A percentile compares a stretch with the other conserved stretches of the same genome.
phyloP scores from a whole-genome alignment of 306 rosid species.

The Malus orientalis region DNA sequence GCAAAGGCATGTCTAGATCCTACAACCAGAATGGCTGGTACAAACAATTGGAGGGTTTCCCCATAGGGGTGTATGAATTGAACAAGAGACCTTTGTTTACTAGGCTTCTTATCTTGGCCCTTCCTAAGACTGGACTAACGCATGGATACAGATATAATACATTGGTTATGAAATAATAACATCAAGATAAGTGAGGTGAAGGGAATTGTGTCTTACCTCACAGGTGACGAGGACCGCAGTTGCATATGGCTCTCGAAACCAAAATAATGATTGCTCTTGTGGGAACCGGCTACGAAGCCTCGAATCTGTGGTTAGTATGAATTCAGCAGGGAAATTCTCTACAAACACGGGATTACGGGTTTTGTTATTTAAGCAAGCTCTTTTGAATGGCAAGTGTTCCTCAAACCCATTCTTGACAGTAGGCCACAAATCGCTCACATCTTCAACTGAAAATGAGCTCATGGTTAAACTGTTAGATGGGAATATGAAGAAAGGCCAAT shows the following conservation, averaged over 20 bases:
- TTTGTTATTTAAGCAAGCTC: slow-evolving; percentile 87
- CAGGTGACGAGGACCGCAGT: slow-evolving; percentile 86
- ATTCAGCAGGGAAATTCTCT: slow-evolving; percentile 66
- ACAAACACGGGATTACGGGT: slow-evolving; percentile 67
- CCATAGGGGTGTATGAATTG: not conserved
- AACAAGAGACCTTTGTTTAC: not conserved
- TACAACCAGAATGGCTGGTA: not conserved
- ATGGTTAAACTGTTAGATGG: slow-evolving; percentile 3
- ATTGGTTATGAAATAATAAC: not conserved
- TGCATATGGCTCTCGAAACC: slow-evolving; percentile 96
- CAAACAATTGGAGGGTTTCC: not conserved
- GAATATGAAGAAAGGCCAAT: slow-evolving; percentile 5
- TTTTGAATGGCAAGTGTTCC: slow-evolving; percentile 67
- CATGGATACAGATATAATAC: not conserved
- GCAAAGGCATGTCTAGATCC: not conserved
- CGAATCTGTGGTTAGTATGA: slow-evolving; percentile 88
- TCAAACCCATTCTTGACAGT: slow-evolving; percentile 74
- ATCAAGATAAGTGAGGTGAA: slow-evolving; percentile 3
- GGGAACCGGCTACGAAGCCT: slow-evolving; percentile 96
- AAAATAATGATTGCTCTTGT: slow-evolving; percentile 78
- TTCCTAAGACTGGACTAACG: not conserved
- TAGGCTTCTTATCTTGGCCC: not conserved
- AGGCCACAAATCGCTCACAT: slow-evolving; percentile 98
- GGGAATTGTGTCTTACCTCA: slow-evolving; percentile 50
- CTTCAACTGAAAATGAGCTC: slow-evolving; percentile 71